Evolutionary conservation across 805 yeast genomes (phyloP).

Genomic region (Starmerella khaoyaiensis): DNA sequence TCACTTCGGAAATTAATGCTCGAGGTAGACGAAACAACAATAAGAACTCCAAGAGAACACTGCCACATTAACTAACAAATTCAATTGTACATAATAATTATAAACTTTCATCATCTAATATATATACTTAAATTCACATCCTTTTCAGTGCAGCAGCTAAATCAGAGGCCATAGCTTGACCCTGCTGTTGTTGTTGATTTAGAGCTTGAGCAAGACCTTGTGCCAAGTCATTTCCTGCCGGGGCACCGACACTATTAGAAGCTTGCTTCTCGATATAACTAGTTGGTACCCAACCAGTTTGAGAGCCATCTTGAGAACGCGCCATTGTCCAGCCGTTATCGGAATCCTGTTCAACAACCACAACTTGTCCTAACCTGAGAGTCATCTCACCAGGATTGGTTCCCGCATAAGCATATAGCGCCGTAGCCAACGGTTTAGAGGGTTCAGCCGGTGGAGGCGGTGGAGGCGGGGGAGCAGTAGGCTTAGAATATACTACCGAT

Average conservation of each 20-base stretch:
- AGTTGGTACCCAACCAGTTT: slow-evolving; percentile 96
- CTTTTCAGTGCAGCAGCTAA: slow-evolving; percentile 19
- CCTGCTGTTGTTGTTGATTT: slow-evolving; percentile 21
- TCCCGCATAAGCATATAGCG: slow-evolving; percentile 80
- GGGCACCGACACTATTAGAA: slow-evolving; percentile 7
- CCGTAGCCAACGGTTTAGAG: slow-evolving; percentile 65
- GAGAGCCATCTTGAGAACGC: slow-evolving; percentile 55
- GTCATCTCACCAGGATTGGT: slow-evolving; percentile 77
- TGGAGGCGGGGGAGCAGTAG: slow-evolving; percentile 20
- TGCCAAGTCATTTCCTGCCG: slow-evolving; percentile 15
- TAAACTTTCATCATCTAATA: neutral
- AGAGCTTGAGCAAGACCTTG: slow-evolving; percentile 20
- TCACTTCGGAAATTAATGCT: slow-evolving; percentile 4
- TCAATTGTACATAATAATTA: neutral
- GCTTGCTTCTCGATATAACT: slow-evolving; percentile 54
- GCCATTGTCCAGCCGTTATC: slow-evolving; percentile 94
- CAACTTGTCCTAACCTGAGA: slow-evolving; percentile 58
- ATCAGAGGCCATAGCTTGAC: slow-evolving; percentile 21
- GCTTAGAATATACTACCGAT: neutral
- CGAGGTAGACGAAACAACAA: neutral
- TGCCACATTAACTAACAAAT: neutral
- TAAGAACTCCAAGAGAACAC: neutral
- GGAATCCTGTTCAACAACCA: slow-evolving; percentile 57
- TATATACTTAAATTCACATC: slow-evolving; percentile 4
- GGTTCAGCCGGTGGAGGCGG: slow-evolving; percentile 59